Evolutionary conservation across 768 basidiomycete species (phyloP), one percentile per base, ranked within the genome.

Genomic region (Tricholoma matsutake): DNA sequence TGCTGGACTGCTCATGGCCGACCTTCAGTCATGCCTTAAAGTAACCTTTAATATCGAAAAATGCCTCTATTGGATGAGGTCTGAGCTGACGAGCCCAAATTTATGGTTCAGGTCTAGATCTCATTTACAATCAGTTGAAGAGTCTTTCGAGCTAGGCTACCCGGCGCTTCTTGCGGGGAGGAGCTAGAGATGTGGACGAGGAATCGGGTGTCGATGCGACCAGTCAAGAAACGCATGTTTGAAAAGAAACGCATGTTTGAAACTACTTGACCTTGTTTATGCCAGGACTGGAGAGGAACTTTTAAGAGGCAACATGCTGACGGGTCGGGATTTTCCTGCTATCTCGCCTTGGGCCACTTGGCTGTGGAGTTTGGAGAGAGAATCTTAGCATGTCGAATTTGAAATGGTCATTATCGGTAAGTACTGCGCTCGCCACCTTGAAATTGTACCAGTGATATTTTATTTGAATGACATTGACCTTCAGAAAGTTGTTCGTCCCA

Each of bases 121-220:
- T 59, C 67, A 6, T 59, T 75, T 16, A 68, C 65, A 3, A 16
- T 69, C 25, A 66, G 61, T 56, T 66, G 64, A 14, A 41, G 22
- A 53, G 4, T 29, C 66, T 8, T 16, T 69, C 22, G 22, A 25
- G 22, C 22, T 6, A 68, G 68, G 4, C 53, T 39, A 1, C 68
- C 75, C 68, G 10, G 67, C 68, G 8, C 52, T 75, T 4, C 72
- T 70, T 9, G 64, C 64, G 4, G 68, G 65, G 32, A 61, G 6
- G 25, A 59, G 9, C 60, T 68, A 16, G 70, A 69, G 14, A 64
- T 70, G 16, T 63, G 54, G 18, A 73, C 68, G 0, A 54, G 28
- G 13, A 51, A 68, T 41, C 71, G 72, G 69, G 65, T 65, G 4
- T 18, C 61, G 2, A 25, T 69, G 5, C 34, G 11, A 6, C 66